Evolutionary conservation across 805 yeast genomes (phyloP).

Genomic region (Tetrapisispora namnaoensis): DNA sequence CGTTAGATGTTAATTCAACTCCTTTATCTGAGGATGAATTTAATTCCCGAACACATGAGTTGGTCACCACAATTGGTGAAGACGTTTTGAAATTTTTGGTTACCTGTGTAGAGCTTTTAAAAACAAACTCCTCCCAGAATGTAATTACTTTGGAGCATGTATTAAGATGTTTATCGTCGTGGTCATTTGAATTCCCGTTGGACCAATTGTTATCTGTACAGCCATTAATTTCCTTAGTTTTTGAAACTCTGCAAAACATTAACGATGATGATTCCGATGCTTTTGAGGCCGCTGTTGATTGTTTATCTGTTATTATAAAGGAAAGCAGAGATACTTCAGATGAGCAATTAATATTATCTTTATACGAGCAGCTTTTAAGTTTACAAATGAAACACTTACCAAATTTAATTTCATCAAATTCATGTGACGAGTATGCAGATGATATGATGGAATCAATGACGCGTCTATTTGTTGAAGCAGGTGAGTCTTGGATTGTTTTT

Average conservation of each 20-base stretch:
- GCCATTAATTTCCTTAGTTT: constrained; percentile 59
- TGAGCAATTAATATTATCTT: constrained; percentile 48
- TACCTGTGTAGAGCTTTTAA: constrained; percentile 28
- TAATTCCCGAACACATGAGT: constrained; percentile 47
- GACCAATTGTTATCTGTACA: constrained; percentile 53
- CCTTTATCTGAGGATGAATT: constrained; percentile 79
- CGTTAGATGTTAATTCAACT: constrained; percentile 64
- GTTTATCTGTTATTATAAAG: constrained; percentile 67
- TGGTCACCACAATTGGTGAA: constrained; percentile 59
- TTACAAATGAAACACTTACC: constrained; percentile 45
- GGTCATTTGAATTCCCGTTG: constrained; percentile 84
- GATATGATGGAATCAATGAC: constrained; percentile 63
- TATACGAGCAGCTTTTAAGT: constrained; percentile 58
- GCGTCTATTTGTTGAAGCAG: constrained; percentile 79
- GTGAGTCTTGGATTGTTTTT: constrained; percentile 89
- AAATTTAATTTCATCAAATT: constrained; percentile 11
- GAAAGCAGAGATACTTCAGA: constrained; percentile 76
- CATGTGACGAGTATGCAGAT: constrained; percentile 40
- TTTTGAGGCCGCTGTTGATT: constrained; percentile 79
- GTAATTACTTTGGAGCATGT: constrained; percentile 30
- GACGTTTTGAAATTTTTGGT: constrained; percentile 56
- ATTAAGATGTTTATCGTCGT: constrained; percentile 71
- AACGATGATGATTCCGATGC: constrained; percentile 32
- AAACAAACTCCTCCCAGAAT: constrained; percentile 22
- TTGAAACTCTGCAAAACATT: constrained; percentile 47